Percentiles rank a stretch among this genome's conserved stretches.
Conservation (phyloP, 305 asterid genomes). For the Fraxinus dipetala region DNA sequence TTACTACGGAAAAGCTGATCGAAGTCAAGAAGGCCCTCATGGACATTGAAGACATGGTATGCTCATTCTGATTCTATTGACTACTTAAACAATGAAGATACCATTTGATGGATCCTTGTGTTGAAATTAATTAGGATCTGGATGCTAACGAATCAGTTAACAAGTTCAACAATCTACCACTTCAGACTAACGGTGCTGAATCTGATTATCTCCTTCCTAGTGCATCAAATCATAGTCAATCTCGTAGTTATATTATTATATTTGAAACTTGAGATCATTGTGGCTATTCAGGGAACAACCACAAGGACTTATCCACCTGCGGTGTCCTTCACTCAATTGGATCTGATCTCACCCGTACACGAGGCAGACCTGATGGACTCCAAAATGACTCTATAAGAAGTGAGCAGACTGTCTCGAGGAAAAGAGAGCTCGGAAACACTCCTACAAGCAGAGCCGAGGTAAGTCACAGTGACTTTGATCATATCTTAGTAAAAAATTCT, state of each 20-base stretch:
- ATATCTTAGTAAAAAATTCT: neutral
- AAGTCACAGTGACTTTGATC: neutral
- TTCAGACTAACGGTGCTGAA: slow-evolving; percentile 31
- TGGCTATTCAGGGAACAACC: slow-evolving; percentile 38
- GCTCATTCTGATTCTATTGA: neutral
- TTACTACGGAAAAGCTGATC: slow-evolving; percentile 57
- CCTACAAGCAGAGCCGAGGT: slow-evolving; percentile 77
- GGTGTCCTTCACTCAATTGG: slow-evolving; percentile 86
- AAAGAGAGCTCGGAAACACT: slow-evolving; percentile 53
- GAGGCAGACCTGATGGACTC: slow-evolving; percentile 45
- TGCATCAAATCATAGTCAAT: neutral
- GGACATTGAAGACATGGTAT: slow-evolving; percentile 55
- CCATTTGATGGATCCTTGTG: slow-evolving; percentile 15
- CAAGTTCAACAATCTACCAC: slow-evolving; percentile 37
- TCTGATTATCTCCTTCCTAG: slow-evolving; percentile 12
- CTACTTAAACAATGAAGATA: slow-evolving; percentile 3
- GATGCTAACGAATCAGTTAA: slow-evolving; percentile 43
- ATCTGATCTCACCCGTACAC: slow-evolving; percentile 76
- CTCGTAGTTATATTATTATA: neutral
- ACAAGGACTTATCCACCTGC: slow-evolving; percentile 67
- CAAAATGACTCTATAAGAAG: slow-evolving; percentile 48
- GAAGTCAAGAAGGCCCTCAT: slow-evolving; percentile 63
- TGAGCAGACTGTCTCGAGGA: slow-evolving; percentile 48
- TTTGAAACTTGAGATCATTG: neutral
- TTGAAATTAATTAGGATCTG: slow-evolving; percentile 43